Base-by-base conservation (phyloP, 1,139 yeast species). In the Saccharomyces hybrid region DNA sequence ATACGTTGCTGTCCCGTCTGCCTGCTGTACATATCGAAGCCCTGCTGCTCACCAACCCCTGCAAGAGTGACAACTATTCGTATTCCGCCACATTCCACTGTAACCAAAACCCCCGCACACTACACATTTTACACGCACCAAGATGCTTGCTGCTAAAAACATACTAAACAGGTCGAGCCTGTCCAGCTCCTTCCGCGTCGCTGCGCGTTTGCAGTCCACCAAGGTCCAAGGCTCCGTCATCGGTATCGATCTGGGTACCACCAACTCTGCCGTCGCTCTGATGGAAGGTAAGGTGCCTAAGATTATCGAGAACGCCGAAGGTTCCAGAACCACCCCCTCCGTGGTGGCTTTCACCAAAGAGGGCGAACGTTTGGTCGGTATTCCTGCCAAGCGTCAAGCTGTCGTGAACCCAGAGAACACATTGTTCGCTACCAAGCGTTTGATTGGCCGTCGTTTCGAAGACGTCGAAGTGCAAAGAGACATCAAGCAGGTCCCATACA, bases 241-340 rank as follows among this genome's bases (percentile, higher is more conserved):
- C 62, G 86, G 86, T 74, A 81, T 81, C 60, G 86, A 81, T 75
- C 81, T 90, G 73, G 97, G 97, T 67, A 83, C 88, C 52, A 88
- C 97, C 50, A 89, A 88, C 75, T 88, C 96, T 5, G 89, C 96
- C 81, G 97, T 89, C 50, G 96, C 95, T 69, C 95, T 88, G 50
- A 88, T 89, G 95, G 86, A 86, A 73, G 81, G 84, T 59, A 97
- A 96, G 61, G 84, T 88, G 68, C 96, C 90, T 56, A 96, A 88
- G 75, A 89, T 89, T 65, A 77, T 89, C 67, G 96, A 97, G 64
- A 89, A 89, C 71, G 97, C 89, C 73, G 97, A 89, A 78, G 97
- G 97, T 77, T 88, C 88, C 77, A 85, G 97, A 78, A 89, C 88
- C 66, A 89, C 97, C 51, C 96, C 97, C 42, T 87, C 95, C 1